Evolutionary conservation across 306 rosid species (phyloP).

Genomic region (Lotus japonicus): DNA sequence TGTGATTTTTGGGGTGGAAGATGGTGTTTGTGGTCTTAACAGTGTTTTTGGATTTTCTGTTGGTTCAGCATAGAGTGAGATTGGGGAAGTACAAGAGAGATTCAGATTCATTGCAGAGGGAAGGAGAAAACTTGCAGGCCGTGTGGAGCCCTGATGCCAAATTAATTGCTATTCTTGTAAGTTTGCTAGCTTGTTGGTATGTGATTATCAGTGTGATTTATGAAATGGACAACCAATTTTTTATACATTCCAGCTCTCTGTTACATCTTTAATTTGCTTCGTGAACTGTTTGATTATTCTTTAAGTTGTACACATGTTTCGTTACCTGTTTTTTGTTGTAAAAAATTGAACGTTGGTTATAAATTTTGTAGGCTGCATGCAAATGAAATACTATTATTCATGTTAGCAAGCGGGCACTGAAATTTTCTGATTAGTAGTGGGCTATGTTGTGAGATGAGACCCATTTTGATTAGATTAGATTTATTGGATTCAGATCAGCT

Average conservation of each 20-base stretch:
- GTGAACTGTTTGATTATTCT: not conserved
- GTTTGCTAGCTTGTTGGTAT: constrained; percentile 12
- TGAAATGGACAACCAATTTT: not conserved
- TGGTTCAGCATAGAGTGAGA: constrained; percentile 79
- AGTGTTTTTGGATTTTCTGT: constrained; percentile 21
- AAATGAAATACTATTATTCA: not conserved
- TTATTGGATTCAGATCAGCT: not conserved
- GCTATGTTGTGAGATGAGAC: constrained; percentile 1
- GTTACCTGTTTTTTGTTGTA: not conserved
- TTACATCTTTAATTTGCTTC: not conserved
- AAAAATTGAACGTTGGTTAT: not conserved
- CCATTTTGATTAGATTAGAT: not conserved
- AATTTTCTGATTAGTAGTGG: constrained; percentile 2
- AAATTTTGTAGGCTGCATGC: not conserved
- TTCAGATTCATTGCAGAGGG: constrained; percentile 62
- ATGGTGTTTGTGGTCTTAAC: constrained; percentile 33
- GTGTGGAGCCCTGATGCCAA: constrained; percentile 95
- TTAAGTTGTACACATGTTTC: not conserved
- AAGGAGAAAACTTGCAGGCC: constrained; percentile 94
- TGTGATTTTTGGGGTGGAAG: constrained; percentile 13
- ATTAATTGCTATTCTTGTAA: constrained; percentile 78
- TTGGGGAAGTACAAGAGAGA: constrained; percentile 90
- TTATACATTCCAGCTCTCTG: not conserved
- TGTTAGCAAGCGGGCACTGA: not conserved
- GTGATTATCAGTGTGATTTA: not conserved